Evolutionary conservation across 169 alveolate genomes (phyloP), one percentile per base, ranked within the genome.

Genomic region (Plasmodium vinckei): DNA sequence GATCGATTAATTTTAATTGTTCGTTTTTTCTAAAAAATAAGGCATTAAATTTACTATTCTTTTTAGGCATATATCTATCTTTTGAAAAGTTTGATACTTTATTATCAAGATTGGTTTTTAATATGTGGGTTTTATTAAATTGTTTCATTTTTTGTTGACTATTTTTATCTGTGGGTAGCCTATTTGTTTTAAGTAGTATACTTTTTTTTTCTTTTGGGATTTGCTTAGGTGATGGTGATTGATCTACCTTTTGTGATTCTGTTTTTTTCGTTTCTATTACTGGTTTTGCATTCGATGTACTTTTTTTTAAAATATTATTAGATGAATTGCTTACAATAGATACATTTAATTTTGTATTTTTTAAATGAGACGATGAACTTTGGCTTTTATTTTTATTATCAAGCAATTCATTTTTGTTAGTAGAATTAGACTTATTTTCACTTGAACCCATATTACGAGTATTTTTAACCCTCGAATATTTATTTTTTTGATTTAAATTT

Each of bases 111-210:
- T 63, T 77, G 17, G 1, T 6, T 44, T 44, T 63, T n/a, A 77
- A 57, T 63, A 77, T 3, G 42, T 77, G 88, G 7, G 59, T 57
- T 77, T 77, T 77, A 54, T 77, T 77, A 42, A 27, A 17, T 54
- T 67, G 54, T 5, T 25, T 15, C 7, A 19, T 59, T 73, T 42
- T 59, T 17, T 17, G 53, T 15, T 19, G 69, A 21, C 1, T 13
- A 6, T 60, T 33, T 71, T 49, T 73, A 60, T 44, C 49, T 21
- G 4, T 33, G 42, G 4, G 0, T 33, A 33, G 42, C 7, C 42
- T 7, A 4, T 3, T 4, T 33, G 42, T 56, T 56, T 56, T 56
- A 17, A 56, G 3, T 56, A 17, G 12, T 56, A n/a, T 56, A 56
- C 49, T 46, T 56, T 13, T 56, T 21, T 72, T 72, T 33, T 33